Base-by-base conservation (phyloP, 768 basidiomycete genomes). In the Trametes cingulata region DNA sequence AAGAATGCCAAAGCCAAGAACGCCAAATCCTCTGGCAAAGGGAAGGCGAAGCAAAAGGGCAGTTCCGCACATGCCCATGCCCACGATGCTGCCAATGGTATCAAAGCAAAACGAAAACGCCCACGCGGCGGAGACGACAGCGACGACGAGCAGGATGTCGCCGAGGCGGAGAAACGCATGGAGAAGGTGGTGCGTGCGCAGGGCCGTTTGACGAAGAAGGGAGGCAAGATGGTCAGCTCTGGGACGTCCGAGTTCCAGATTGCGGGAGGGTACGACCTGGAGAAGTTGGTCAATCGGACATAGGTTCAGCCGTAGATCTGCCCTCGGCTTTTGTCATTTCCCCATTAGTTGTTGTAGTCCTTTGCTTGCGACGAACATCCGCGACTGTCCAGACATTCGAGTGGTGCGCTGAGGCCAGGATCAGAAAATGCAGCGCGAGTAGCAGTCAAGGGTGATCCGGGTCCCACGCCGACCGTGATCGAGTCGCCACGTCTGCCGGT, bases 101-200 rank as follows among this genome's bases (percentile, higher is more conserved):
- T 12, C 3, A 56, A 49, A 46, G 10, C 39, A 14, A 54, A 51
- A 27, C 56, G 51, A 20, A 64, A 47, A 60, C 47, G 62, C 17
- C 40, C 24, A 2, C 54, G 37, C 46, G 67, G 56, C 42, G 55
- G n/a, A 19, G 52, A 56, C 17, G 60, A 56, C n/a, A 58, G 52
- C 19, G 71, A 63, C 14, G 69, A 70, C 27, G 80, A 76, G 60
- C 49, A 57, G 33, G 60, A 65, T 25, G 67, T 71, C 22, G 60
- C 75, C 37, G 86, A 84, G 33, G 84, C 88, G 13, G 93, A 93
- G 74, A 80, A 78, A 71, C 83, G 94, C 33, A 98, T 98, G 95
- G 85, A 88, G 67, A 84, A 84, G 55, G 84, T 88, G 42, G 94
- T 96, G 29, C 84, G 95, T 43, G 80, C 82, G 13, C 92, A 93